Conservation (phyloP, 2,329 filamentous ascomycete genomes). For the Paraphaeosphaeria sporulosa region DNA sequence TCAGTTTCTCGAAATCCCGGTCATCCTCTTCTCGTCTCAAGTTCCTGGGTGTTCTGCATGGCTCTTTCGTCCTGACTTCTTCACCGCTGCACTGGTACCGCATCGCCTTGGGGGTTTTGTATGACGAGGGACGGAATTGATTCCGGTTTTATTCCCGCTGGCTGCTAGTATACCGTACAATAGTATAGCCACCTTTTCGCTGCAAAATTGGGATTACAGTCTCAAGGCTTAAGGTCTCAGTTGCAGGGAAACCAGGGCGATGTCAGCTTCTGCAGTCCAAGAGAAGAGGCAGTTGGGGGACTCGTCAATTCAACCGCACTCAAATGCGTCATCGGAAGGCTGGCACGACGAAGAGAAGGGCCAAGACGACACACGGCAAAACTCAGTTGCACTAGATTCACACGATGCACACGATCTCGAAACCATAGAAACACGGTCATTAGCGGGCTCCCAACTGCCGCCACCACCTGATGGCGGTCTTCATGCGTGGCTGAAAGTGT, state of each 20-base stretch:
- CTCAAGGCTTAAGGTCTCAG: too few species aligned
- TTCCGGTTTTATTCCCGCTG: neutral
- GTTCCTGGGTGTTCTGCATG: neutral
- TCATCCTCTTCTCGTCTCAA: neutral
- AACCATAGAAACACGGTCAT: conserved; percentile 23
- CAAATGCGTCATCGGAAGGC: conserved; percentile 1
- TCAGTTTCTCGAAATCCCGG: neutral
- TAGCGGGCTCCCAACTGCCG: conserved; percentile 37
- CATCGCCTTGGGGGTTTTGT: neutral
- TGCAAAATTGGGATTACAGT: too few species aligned
- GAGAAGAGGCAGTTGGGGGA: neutral
- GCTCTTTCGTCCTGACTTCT: neutral
- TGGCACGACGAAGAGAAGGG: conserved; percentile 4
- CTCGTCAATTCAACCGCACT: neutral
- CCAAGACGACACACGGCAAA: neutral
- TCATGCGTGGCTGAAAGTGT: conserved; percentile 49
- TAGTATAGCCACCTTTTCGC: too few species aligned
- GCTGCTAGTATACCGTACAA: too few species aligned
- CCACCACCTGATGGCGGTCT: conserved; percentile 47
- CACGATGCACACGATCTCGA: conserved; percentile 17
- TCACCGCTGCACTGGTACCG: neutral
- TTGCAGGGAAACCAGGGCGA: neutral
- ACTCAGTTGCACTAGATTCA: conserved; percentile 8
- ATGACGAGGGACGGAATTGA: neutral
- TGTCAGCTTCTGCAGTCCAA: neutral